Base-by-base conservation (phyloP, 2,329 filamentous ascomycete species). In the Huntiella omanensis region DNA sequence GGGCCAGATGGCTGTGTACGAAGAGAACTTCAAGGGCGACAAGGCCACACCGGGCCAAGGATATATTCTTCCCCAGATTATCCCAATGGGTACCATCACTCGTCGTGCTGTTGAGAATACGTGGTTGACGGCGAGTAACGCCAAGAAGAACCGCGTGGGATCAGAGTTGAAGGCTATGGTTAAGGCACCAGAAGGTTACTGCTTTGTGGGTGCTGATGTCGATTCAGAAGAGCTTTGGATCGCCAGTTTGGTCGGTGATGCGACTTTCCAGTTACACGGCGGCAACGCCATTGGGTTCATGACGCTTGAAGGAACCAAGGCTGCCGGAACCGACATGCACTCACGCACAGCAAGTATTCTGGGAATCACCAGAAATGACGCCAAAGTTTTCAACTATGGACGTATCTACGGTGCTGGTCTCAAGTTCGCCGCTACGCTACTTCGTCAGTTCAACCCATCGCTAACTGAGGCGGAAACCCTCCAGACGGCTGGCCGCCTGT, bases 221-320 rank as follows among this genome's bases (percentile, higher is more conserved):
- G 91, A 98, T 58, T 95, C 87, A 2, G 80, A 98, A 59, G 91
- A 98, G 60, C 70, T 98, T 5, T 98, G 92, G 91, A 98, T 98
- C 55, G 92, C 91, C 3, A 94, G 85, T 60, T 69, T 98, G 1
- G 75, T 98, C 2, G 91, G 91, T 17, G 91, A 98, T 59, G 84
- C 91, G 3, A 86, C 87, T 17, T 98, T 98, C 65, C 81, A 85
- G 56, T 68, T 98, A 1, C 91, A 98, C 54, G 92, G 91, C 37
- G 92, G 91, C 45, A 96, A 95, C 58, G 91, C 92, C 1, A 83
- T 98, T 49, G 91, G 92, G 0, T 98, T 98, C 66, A 98, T 98
- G 92, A 98, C 91, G 0, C 68, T 98, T 1, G 92, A 98, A 64
- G 88, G 91, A 11, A 91, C 85, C 43, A 96, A 98, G 62, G 79